Evolutionary conservation across 2,329 filamentous ascomycete species (phyloP), one percentile per base, ranked within the genome.

Genomic region (Diaporthe sp.): DNA sequence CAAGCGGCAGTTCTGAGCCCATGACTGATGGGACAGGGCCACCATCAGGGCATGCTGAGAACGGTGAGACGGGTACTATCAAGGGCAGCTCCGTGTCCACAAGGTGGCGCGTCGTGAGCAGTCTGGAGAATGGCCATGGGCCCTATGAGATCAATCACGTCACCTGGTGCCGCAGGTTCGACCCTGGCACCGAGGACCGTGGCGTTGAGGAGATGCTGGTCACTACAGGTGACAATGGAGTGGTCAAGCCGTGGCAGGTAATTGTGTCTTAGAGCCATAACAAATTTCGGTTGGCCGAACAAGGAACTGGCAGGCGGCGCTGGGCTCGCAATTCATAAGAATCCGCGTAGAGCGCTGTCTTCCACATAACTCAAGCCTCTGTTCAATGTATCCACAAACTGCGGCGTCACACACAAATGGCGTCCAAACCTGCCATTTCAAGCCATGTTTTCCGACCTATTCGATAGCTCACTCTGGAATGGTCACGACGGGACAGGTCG

Each of bases 61-160:
- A 54, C 25, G 57, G 45, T 33, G 42, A 81, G 80, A 77, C 68
- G 13, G 55, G 76, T 13, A 77, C 74, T 58, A 1, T 60, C 76
- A 22, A 40, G 6, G 40, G 13, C 13, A 38, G 19, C 12, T 13
- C 72, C 12, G 75, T 60, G 42, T 77, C 82, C 58, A 90, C 89
- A 1, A 88, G 90, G 75, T 98, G 97, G 97, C 87, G 88, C 9
- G 84, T 96, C 4, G 80, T 97, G 22, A 90, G 91, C 0, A 89
- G 90, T n/a, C 81, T 94, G 1, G 88, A 92, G 64, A 92, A 92
- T 45, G 94, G 93, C 2, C 97, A 99, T 82, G 96, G 95, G 0
- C 94, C 97, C 3, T 98, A 96, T 81, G 97, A 99, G 84, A 89
- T 98, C 77, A 99, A 99, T 80, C 95, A 98, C 83, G 89, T 97